Conservation (phyloP, 805 yeast species). For the Deakozyma indianensis region DNA sequence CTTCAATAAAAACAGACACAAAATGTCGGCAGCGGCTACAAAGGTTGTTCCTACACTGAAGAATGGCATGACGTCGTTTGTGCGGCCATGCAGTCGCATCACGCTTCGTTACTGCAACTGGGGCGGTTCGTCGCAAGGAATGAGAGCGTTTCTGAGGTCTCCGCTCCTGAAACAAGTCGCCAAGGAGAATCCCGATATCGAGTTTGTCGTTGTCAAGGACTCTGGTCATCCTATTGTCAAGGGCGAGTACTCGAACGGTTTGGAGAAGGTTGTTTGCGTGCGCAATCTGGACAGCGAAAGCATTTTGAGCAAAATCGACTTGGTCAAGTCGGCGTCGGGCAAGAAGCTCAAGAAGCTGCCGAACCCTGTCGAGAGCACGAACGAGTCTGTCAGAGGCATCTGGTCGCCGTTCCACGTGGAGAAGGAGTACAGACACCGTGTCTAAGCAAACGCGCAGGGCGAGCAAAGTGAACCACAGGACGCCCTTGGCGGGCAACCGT, state of each 20-base stretch:
- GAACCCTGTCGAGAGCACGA: conserved; percentile 68
- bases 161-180: conserved; percentile 41
- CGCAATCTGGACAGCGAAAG: conserved; percentile 51
- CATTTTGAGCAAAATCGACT: conserved; percentile 48
- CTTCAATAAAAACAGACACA: no score
- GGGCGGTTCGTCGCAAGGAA: conserved; percentile 88
- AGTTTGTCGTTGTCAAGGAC: conserved; percentile 54
- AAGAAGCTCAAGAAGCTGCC: conserved; percentile 42
- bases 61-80: conserved; percentile 23
- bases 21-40: conserved; percentile 14
- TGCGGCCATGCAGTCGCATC: conserved; percentile 48
- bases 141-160: conserved; percentile 46
- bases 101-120: conserved; percentile 79
- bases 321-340: conserved; percentile 60
- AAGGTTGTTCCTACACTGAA: conserved; percentile 8
- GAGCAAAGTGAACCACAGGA: no score
- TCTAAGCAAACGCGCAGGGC: no score
- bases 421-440: conserved; percentile 32
- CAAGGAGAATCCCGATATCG: conserved; percentile 43
- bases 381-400: conserved; percentile 81
- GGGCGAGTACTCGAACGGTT: conserved; percentile 41
- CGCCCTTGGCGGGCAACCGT: no score
- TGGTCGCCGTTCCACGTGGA: conserved; percentile 93
- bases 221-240: conserved; percentile 71
- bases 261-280: conserved; percentile 51